Conservation (phyloP, 2,329 filamentous ascomycete species). For the Lachnellula subtilissima region DNA sequence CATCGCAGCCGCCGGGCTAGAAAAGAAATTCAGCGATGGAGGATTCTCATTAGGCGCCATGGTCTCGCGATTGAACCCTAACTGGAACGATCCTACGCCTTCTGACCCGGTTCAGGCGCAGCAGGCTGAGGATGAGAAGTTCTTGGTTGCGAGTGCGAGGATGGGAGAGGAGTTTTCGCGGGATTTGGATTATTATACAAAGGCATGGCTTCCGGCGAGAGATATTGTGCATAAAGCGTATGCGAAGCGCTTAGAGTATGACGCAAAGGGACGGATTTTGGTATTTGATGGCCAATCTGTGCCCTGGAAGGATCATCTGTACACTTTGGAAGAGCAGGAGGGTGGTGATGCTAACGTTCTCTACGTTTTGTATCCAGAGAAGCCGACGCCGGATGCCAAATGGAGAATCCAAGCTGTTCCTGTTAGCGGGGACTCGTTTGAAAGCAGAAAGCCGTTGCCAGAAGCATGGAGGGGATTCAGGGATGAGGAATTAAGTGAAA, state of each 20-base stretch:
- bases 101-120: slow-evolving; percentile 56
- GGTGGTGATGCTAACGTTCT: slow-evolving; percentile 55
- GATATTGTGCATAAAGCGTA: slow-evolving; percentile 74
- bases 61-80: slow-evolving; percentile 73
- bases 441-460: slow-evolving; percentile 85
- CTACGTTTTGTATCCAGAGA: slow-evolving; percentile 91
- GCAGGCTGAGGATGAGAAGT: slow-evolving; percentile 73
- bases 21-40: slow-evolving; percentile 78
- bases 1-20: slow-evolving; percentile 63
- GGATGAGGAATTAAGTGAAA: slow-evolving; percentile 75
- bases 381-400: slow-evolving; percentile 66
- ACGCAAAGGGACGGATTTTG: slow-evolving; percentile 72
- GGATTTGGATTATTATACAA: slow-evolving; percentile 70
- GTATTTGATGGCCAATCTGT: slow-evolving; percentile 73
- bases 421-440: slow-evolving; percentile 76
- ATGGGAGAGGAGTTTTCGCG: slow-evolving; percentile 86
- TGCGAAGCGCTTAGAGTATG: slow-evolving; percentile 58
- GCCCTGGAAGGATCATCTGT: slow-evolving; percentile 96
- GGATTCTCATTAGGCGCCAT: slow-evolving; percentile 81
- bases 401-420: slow-evolving; percentile 96
- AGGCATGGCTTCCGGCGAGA: slow-evolving; percentile 83
- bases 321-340: slow-evolving; percentile 69
- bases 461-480: slow-evolving; percentile 89
- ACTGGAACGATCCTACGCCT: slow-evolving; percentile 65
- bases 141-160: slow-evolving; percentile 69